Percentiles rank a stretch among this genome's conserved stretches.
Conservation (phyloP, 495 filamentous ascomycete genomes). For the Aspergillus mulundensis region DNA sequence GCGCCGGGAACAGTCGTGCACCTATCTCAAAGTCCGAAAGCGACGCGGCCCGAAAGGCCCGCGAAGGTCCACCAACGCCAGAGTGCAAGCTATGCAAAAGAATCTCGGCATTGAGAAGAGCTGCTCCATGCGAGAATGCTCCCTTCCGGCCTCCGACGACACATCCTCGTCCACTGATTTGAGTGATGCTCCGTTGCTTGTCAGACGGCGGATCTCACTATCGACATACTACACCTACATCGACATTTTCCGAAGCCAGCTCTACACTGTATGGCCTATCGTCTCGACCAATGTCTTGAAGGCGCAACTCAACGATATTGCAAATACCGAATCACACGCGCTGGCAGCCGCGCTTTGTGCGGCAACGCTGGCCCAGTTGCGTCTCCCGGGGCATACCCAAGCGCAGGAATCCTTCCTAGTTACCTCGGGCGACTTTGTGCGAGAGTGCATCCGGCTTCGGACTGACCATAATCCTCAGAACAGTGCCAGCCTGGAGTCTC, state of each 20-base stretch:
- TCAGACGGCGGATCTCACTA: slow-evolving; percentile 3
- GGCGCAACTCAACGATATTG: background rate
- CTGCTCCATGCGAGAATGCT: slow-evolving; percentile 3
- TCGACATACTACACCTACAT: slow-evolving; percentile 13
- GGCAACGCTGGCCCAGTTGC: slow-evolving; percentile 10
- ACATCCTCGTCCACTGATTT: background rate
- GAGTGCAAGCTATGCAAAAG: slow-evolving; percentile 9
- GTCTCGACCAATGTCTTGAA: slow-evolving; percentile 10
- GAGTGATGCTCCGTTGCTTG: background rate
- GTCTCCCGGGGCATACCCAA: slow-evolving; percentile 1
- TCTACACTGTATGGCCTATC: slow-evolving; percentile 13
- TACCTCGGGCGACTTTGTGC: slow-evolving; percentile 6
- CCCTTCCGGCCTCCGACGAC: background rate
- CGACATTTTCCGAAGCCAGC: slow-evolving; percentile 10
- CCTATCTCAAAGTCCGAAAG: slow-evolving; percentile 12
- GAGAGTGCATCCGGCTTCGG: slow-evolving; percentile 8
- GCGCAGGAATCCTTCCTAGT: background rate
- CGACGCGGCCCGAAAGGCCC: slow-evolving; percentile 12
- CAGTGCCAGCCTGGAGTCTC: slow-evolving; percentile 4
- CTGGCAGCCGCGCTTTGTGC: slow-evolving; percentile 10
- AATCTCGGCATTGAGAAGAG: slow-evolving; percentile 6
- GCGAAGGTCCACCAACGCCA: slow-evolving; percentile 2
- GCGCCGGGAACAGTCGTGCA: slow-evolving; percentile 9
- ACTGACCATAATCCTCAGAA: slow-evolving; percentile 1
- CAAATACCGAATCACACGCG: background rate